Evolutionary conservation across 306 rosid species (phyloP).

Genomic region (Fragaria ananassa): DNA sequence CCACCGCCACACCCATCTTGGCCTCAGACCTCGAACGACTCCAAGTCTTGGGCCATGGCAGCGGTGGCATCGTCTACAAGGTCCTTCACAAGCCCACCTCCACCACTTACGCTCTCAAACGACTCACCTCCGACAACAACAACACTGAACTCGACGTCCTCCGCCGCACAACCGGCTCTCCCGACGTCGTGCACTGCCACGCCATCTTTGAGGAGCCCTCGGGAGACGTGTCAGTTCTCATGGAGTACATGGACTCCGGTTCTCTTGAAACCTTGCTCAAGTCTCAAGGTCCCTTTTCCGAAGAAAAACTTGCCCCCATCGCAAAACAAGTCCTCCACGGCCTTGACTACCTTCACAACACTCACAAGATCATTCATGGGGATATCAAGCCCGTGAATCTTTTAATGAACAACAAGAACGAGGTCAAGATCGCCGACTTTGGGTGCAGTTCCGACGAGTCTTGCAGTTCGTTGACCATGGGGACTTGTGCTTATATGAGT

Average conservation of each 20-base stretch:
- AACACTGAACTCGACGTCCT: background rate
- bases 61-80: too few relatives aligned
- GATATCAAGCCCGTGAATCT: conserved; percentile 80
- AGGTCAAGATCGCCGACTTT: conserved; percentile 78
- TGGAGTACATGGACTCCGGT: conserved; percentile 77
- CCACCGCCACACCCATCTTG: too few relatives aligned
- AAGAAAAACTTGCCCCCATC: conserved; percentile 42
- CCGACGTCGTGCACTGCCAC: conserved; percentile 54
- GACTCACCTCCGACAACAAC: too few relatives aligned
- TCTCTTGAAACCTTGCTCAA: conserved; percentile 46
- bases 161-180: background rate
- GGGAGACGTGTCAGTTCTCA: conserved; percentile 60
- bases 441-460: conserved; percentile 71
- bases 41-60: too few relatives aligned
- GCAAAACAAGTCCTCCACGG: conserved; percentile 70
- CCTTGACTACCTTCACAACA: conserved; percentile 54
- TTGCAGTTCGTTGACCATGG: conserved; percentile 57
- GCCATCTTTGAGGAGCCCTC: conserved; percentile 68
- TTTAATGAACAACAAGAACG: conserved; percentile 42
- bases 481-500: conserved; percentile 96
- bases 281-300: conserved; percentile 52
- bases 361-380: conserved; percentile 70
- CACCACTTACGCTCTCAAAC: too few relatives aligned
- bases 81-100: too few relatives aligned
- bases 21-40: too few relatives aligned